Evolutionary conservation across 2,329 filamentous ascomycete species (phyloP).

Genomic region (Arthroderma sp.): DNA sequence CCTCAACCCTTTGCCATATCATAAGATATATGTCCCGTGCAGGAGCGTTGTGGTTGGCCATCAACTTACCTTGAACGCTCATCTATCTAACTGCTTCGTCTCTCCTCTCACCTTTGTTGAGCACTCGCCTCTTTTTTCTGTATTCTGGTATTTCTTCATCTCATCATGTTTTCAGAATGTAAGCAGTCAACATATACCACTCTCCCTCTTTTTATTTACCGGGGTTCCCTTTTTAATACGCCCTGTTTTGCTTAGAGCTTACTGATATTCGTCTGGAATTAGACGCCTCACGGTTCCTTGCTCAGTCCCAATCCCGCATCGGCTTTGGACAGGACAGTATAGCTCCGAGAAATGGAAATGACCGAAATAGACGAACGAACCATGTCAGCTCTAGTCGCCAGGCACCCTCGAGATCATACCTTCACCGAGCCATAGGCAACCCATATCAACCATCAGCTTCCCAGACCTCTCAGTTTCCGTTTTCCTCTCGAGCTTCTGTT

Average conservation of each 20-base stretch:
- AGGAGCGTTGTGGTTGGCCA: not conserved
- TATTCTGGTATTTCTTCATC: not conserved
- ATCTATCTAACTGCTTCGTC: not conserved
- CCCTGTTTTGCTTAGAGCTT: not conserved
- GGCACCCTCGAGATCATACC: conserved; percentile 36
- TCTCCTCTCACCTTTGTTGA: not conserved
- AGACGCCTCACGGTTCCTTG: conserved; percentile 95
- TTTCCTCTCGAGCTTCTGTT: conserved; percentile 61
- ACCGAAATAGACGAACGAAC: conserved; percentile 33
- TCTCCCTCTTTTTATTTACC: not conserved
- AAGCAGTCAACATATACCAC: not conserved
- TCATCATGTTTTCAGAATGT: conserved; percentile 14
- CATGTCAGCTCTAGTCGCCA: conserved; percentile 34
- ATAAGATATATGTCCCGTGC: not conserved
- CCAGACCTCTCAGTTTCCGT: conserved; percentile 62
- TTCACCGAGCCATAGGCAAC: conserved; percentile 49
- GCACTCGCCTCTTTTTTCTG: not conserved
- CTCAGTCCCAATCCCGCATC: conserved; percentile 87
- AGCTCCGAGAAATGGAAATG: conserved; percentile 33
- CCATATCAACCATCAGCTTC: conserved; percentile 65
- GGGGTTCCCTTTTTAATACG: not conserved
- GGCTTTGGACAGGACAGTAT: conserved; percentile 52
- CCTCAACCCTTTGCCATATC: not conserved
- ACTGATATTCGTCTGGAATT: conserved; percentile 5
- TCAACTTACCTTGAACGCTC: no score